A percentile compares a stretch with the other conserved stretches of the same genome.
Conservation (phyloP, 2,329 filamentous ascomycete genomes). For the Daldinia sp. region DNA sequence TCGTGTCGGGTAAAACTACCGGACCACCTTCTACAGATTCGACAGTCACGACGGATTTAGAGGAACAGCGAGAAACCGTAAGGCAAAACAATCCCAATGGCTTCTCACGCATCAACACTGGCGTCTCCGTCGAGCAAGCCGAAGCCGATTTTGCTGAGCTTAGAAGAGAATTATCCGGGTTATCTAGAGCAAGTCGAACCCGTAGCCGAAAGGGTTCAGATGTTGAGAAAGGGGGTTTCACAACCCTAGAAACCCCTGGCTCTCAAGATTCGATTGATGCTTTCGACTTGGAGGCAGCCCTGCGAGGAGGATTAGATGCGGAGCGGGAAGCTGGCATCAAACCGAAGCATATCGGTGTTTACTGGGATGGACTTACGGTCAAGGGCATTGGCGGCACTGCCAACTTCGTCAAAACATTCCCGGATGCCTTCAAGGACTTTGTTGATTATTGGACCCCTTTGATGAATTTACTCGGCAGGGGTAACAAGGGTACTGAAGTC, state of each 20-base stretch:
- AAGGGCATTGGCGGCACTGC: slow-evolving; percentile 77
- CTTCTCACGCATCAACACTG: slow-evolving; percentile 52
- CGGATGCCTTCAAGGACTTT: slow-evolving; percentile 77
- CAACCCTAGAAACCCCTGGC: slow-evolving; percentile 49
- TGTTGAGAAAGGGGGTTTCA: slow-evolving; percentile 62
- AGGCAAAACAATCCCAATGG: slow-evolving; percentile 59
- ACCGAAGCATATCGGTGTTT: slow-evolving; percentile 79
- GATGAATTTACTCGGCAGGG: slow-evolving; percentile 68
- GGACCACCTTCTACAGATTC: slow-evolving; percentile 40
- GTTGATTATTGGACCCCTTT: slow-evolving; percentile 76
- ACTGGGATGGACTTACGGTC: slow-evolving; percentile 81
- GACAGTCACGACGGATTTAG: slow-evolving; percentile 40
- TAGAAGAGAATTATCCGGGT: slow-evolving; percentile 65
- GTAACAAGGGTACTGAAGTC: slow-evolving; percentile 73
- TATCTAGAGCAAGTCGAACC: slow-evolving; percentile 61
- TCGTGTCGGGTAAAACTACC: slow-evolving; percentile 30
- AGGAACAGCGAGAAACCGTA: slow-evolving; percentile 53
- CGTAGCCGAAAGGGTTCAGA: slow-evolving; percentile 55
- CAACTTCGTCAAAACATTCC: slow-evolving; percentile 78
- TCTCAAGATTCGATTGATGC: slow-evolving; percentile 60
- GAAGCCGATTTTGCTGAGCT: slow-evolving; percentile 76
- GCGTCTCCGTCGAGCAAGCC: slow-evolving; percentile 72
- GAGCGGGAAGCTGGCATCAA: slow-evolving; percentile 81
- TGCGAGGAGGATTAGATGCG: slow-evolving; percentile 75
- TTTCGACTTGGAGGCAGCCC: slow-evolving; percentile 79